Evolutionary conservation across 345 rosid species (phyloP), one percentile per base, ranked within the genome.

Genomic region (Firmiana major): DNA sequence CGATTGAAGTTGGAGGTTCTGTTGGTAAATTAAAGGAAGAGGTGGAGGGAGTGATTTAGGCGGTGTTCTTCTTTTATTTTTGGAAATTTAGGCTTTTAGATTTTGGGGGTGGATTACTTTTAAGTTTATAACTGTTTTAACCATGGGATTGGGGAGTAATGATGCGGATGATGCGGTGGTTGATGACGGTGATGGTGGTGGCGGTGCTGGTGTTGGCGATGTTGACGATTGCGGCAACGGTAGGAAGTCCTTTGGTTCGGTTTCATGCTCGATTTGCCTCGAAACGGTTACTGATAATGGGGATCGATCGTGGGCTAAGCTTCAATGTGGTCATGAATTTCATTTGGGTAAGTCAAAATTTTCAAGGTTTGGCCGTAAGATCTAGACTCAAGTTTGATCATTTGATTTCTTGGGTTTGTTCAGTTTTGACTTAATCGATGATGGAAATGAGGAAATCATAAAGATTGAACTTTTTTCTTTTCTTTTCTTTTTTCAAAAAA

Each of bases 301-400:
- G 66, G 95, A 93, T 91, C 97, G 99, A 63, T 88, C 98, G 1
- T 92, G 93, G 99, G 97, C 98, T 42, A 96, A 92, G 85, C 98
- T 96, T 83, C 98, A 93, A 83, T 96, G 99, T 46, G 97, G 94
- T 42, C 99, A 96, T 48, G 92, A 84, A 77, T 96, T 96, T 68
- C 99, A 96, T 85, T 80, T 96, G 71, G 99, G 99, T 95, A 67
- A 78, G 88, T 64, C 9, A n/a, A 40, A 62, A 28, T 76, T 45
- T 49, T 24, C 3, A 55, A 71, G 53, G 12, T 49, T 31, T 60
- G 42, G 68, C 36, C 38, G 34, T 51, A 80, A 75, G 85, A 87
- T 86, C 85, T 78, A 53, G 53, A 45, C 16, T 66, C 53, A 16
- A 62, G 69, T 46, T 63, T 74, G 28, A 21, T 76, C 9, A 72